These are phyloP conservation scores for Earliella scabrosa DNA, from an alignment of 1,284 basidiomycete species.

Conservation along the genomic window DNA sequence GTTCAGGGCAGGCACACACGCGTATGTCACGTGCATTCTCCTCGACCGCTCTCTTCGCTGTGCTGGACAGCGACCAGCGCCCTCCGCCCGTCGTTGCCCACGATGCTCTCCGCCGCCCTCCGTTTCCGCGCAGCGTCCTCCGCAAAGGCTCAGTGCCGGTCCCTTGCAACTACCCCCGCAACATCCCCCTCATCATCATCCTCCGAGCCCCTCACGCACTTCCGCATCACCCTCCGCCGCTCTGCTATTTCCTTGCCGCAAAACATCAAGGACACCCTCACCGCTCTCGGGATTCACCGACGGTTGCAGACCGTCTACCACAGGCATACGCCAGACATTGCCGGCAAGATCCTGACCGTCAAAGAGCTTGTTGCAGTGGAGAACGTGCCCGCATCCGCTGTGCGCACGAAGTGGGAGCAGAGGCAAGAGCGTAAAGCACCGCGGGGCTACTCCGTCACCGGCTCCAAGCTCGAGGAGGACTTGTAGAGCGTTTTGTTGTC, in stretches of 20 bases:
- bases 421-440: constrained; percentile 63
- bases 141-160: constrained; percentile 8
- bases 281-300: constrained; percentile 77
- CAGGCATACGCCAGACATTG: constrained; percentile 69
- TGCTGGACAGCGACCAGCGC: constrained; percentile 11
- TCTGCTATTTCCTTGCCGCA: constrained; percentile 82
- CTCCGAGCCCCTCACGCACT: constrained; percentile 63
- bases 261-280: constrained; percentile 73
- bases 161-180: constrained; percentile 15
- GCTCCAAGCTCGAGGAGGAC: constrained; percentile 28
- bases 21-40: constrained; percentile 22
- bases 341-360: constrained; percentile 81
- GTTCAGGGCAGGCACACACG: constrained; percentile 33
- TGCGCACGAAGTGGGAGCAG: constrained; percentile 69
- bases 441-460: constrained; percentile 66
- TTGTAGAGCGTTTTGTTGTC: constrained; percentile 7
- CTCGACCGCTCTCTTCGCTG: constrained; percentile 9
- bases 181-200: constrained; percentile 17
- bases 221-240: constrained; percentile 82
- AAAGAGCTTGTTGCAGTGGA: constrained; percentile 90
- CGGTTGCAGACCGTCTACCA: constrained; percentile 86
- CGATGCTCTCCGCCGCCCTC: constrained; percentile 14
- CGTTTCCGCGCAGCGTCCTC: constrained; percentile 7
- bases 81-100: constrained; percentile 2
- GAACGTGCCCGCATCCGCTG: constrained; percentile 70